Evolutionary conservation across 1,284 basidiomycete species (phyloP), one percentile per base, ranked within the genome.

Genomic region (Taiwanofungus camphoratus): DNA sequence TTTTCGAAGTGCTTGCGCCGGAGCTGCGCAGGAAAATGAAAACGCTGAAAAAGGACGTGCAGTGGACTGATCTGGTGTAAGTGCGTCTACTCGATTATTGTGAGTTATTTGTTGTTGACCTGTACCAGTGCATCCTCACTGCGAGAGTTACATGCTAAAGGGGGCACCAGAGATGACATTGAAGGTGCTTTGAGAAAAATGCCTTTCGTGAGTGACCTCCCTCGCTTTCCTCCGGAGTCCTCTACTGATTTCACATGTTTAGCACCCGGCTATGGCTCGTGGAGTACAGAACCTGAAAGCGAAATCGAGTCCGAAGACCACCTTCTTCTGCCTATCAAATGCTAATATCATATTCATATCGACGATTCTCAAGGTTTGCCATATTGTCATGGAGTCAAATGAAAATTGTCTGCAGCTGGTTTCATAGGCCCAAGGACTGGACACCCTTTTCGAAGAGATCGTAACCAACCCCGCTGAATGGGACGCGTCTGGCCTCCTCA

Each of bases 191-290:
- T 99, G 19, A 68, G 78, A 35, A 77, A 76, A 42, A 83, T 97
- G 67, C 95, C 95, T 11, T 87, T 95, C 58, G 93, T 94, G 50
- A 54, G 89, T 74, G 35, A 43, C 12, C 41, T 19, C 41, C 36
- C 39, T 26, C 35, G 24, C 33, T 42, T 27, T 37, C 36, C n/a
- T 24, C 44, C 22, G 18, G 42, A 35, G 41, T 23, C 13, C 21
- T n/a, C 9, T 32, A 20, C n/a, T 30, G 27, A 12, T 22, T 20
- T 22, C 32, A 20, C 57, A 9, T 13, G 12, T 4, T 6, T 37
- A 97, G 93, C 96, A 99, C 62, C 95, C 95, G 3, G 95, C 92
- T 3, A 97, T 98, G 92, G 77, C 83, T 49, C 86, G 93, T 26
- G 92, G 79, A n/a, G 83, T 97, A 11, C 79, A 75, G 24, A 71